Conservation (phyloP, 805 yeast genomes). For the Ogataea thermomethanolica region DNA sequence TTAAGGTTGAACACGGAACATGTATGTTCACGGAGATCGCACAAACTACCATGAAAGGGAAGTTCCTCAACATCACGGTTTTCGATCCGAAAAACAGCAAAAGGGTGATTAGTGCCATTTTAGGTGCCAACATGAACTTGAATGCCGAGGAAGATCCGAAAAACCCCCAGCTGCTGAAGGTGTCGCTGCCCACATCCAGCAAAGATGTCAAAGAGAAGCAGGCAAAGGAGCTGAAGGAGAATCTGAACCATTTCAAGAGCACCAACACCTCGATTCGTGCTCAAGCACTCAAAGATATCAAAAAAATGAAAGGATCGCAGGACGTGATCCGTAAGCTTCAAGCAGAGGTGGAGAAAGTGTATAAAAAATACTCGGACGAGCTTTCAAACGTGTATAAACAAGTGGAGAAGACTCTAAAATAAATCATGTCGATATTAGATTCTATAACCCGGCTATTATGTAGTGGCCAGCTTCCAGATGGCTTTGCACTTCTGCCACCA, state of each 20-base stretch:
- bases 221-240: constrained; percentile 60
- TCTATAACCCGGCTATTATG: constrained; percentile 18
- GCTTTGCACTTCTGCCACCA: constrained; percentile 65
- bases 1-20: constrained; percentile 46
- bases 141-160: constrained; percentile 76
- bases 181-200: constrained; percentile 72
- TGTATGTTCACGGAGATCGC: constrained; percentile 60
- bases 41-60: constrained; percentile 65
- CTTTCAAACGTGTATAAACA: constrained; percentile 53
- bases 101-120: constrained; percentile 63
- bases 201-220: constrained; percentile 57
- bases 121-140: constrained; percentile 66
- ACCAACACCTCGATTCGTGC: constrained; percentile 58
- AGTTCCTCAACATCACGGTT: constrained; percentile 71
- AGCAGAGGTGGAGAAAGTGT: constrained; percentile 63
- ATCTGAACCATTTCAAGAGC: constrained; percentile 59
- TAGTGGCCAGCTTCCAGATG: constrained; percentile 50
- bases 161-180: constrained; percentile 68
- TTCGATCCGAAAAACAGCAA: constrained; percentile 78
- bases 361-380: constrained; percentile 59
- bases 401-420: constrained; percentile 42
- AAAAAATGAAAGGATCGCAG: constrained; percentile 43
- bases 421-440: constrained; percentile 4
- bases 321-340: constrained; percentile 54
- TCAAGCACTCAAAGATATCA: constrained; percentile 53